phyloP scores from a whole-genome alignment of 106 monocot genomes.

The Agapanthus africanus region DNA sequence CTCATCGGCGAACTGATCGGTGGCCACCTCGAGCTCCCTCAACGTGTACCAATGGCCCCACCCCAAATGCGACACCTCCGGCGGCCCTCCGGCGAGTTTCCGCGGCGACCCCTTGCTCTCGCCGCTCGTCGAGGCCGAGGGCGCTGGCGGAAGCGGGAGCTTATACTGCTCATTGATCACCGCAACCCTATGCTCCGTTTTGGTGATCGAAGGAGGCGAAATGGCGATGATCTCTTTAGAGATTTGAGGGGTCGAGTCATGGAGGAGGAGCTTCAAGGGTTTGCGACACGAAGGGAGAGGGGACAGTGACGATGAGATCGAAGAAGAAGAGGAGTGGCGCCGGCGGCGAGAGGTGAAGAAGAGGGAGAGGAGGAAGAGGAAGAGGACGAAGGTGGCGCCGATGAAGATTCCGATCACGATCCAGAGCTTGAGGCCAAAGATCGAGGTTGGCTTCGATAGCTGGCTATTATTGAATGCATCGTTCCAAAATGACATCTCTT shows the following conservation, averaged over 20 bases:
- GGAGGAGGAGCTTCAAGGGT: slow-evolving; percentile 25
- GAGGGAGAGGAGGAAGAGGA: slow-evolving; percentile 6
- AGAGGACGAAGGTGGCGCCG: slow-evolving; percentile 1
- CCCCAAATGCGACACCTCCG: slow-evolving; percentile 30
- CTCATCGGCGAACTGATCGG: slow-evolving; percentile 32
- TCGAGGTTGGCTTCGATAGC: slow-evolving; percentile 3
- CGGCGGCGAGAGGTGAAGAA: slow-evolving; percentile 10
- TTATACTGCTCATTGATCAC: not conserved
- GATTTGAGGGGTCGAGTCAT: slow-evolving; percentile 23
- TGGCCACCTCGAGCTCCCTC: slow-evolving; percentile 47
- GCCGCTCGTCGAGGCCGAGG: slow-evolving; percentile 12
- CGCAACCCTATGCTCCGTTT: slow-evolving; percentile 20
- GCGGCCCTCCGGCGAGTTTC: slow-evolving; percentile 5
- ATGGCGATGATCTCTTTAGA: slow-evolving; percentile 34
- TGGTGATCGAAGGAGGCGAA: too few relatives aligned
- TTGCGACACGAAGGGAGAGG: slow-evolving; percentile 13
- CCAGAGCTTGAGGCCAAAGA: slow-evolving; percentile 20
- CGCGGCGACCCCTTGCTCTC: too few relatives aligned
- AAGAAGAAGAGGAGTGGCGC: too few relatives aligned
- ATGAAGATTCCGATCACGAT: slow-evolving; percentile 16
- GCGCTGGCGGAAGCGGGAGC: not conserved
- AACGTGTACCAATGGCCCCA: slow-evolving; percentile 50
- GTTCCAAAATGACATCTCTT: slow-evolving; percentile 6
- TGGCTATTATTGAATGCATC: not conserved
- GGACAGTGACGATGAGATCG: not conserved